These are phyloP conservation scores for Cystobasidiaceae sp. DNA, from an alignment of 1,284 basidiomycete species.

Conservation along the genomic window DNA sequence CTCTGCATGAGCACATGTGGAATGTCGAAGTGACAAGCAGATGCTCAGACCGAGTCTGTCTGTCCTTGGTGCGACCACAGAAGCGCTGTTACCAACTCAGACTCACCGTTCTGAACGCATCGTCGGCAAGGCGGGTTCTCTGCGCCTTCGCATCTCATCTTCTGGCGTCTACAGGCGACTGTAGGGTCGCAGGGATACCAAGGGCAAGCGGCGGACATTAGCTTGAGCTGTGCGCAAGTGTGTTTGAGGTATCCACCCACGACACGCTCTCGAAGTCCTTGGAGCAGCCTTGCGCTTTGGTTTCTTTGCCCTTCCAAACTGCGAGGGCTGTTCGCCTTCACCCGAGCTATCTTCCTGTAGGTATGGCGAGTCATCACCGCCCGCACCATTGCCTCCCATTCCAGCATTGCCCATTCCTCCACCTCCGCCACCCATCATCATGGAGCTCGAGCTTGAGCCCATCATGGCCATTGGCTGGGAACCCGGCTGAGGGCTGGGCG, in stretches of 20 bases:
- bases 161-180: conserved; percentile 26
- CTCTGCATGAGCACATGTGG: conserved; percentile 9
- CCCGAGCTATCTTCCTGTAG: conserved; percentile 3
- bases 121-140: conserved; percentile 34
- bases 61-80: no score
- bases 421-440: no score
- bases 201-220: background rate
- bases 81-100: no score
- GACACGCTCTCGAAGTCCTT: conserved; percentile 31
- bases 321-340: conserved; percentile 11
- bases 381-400: no score
- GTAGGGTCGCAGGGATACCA: background rate
- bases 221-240: no score
- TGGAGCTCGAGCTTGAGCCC: background rate
- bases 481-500: conserved; percentile 14
- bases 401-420: no score
- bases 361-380: conserved; percentile 7
- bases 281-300: conserved; percentile 23
- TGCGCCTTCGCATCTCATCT: conserved; percentile 33
- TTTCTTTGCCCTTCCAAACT: conserved; percentile 29
- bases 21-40: background rate
- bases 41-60: no score
- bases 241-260: conserved; percentile 5
- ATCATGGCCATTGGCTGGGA: background rate
- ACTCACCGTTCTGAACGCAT: conserved; percentile 27